Conservation (phyloP, 768 basidiomycete species). For the Trametes punicea region DNA sequence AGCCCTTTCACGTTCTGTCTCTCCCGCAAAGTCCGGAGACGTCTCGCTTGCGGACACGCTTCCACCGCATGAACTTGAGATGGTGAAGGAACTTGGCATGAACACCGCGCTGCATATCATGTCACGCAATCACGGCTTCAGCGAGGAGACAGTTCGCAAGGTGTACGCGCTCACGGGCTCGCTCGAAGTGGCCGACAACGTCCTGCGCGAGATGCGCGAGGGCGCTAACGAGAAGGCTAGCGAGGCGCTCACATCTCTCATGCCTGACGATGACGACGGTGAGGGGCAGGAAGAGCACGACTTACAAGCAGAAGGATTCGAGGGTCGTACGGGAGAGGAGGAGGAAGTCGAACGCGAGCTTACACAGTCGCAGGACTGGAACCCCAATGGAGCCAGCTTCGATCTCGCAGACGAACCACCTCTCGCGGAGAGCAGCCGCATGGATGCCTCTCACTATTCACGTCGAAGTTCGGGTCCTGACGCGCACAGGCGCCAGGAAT, state of each 20-base stretch:
- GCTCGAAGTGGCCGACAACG: constrained; percentile 38
- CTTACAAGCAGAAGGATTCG: background rate
- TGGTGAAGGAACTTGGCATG: constrained; percentile 30
- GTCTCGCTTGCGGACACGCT: constrained; percentile 3
- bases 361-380: background rate
- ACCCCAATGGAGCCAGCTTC: background rate
- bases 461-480: background rate
- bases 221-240: constrained; percentile 31
- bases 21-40: constrained; percentile 1
- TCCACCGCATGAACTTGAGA: constrained; percentile 17
- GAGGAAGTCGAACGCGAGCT: constrained; percentile 14
- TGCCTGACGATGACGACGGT: background rate
- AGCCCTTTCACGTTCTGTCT: background rate
- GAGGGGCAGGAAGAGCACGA: background rate
- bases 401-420: background rate
- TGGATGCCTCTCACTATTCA: background rate
- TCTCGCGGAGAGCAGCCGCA: constrained; percentile 12
- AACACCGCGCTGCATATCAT: constrained; percentile 36
- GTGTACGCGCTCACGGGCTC: constrained; percentile 35
- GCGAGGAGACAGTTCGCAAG: constrained; percentile 37
- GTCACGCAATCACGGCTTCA: constrained; percentile 44
- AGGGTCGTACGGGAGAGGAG: background rate
- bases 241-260: background rate
- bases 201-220: constrained; percentile 38
- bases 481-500: background rate